Conservation (phyloP, 164 flowering plant species). For the Tetracentron sinense region DNA sequence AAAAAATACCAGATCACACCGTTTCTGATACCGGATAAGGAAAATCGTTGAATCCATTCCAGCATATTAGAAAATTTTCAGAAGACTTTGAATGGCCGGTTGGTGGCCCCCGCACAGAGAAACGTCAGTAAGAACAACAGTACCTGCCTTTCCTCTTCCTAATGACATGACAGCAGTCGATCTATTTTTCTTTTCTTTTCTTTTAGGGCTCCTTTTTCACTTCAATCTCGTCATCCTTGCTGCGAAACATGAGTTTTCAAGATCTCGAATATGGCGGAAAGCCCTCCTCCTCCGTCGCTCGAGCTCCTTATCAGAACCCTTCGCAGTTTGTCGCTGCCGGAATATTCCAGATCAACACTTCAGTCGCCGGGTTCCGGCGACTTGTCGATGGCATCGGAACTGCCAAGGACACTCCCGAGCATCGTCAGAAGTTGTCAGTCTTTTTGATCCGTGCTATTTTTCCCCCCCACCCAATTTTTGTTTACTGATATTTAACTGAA, state of each 20-base stretch:
- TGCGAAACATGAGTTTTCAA: constrained; percentile 53
- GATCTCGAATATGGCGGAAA: constrained; percentile 40
- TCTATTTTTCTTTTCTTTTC: too few relatives aligned
- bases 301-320: constrained; percentile 11
- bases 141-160: too few relatives aligned
- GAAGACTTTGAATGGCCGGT: too few relatives aligned
- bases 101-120: too few relatives aligned
- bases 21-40: too few relatives aligned
- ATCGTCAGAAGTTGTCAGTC: constrained; percentile 59
- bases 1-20: too few relatives aligned
- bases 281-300: constrained; percentile 24
- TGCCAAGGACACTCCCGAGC: constrained; percentile 68
- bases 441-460: not conserved
- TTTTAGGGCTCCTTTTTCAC: not conserved
- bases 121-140: too few relatives aligned
- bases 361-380: constrained; percentile 56
- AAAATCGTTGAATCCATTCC: too few relatives aligned
- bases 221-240: not conserved
- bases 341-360: constrained; percentile 71
- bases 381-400: constrained; percentile 65
- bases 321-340: constrained; percentile 52
- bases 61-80: too few relatives aligned
- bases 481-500: not conserved
- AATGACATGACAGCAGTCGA: too few relatives aligned
- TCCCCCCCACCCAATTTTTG: not conserved